Percentiles rank a stretch among this genome's conserved stretches.
Evolutionary conservation across 192 early-diverging fungal species (phyloP).

Genomic region (Backusella tuberculispora): DNA sequence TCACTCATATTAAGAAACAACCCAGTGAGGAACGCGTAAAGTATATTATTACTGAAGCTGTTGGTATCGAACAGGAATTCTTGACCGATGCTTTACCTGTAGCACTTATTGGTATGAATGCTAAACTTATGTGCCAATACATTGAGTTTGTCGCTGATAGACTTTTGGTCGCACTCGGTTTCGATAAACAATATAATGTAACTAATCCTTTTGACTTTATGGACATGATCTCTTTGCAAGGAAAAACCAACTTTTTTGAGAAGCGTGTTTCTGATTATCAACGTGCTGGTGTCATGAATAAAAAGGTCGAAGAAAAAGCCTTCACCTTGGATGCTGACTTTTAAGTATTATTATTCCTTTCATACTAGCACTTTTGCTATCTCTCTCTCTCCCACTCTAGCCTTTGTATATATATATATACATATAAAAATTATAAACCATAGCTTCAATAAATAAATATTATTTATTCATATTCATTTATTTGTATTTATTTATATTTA

Average conservation of each 20-base stretch:
- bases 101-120: conserved; percentile 95
- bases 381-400: not conserved
- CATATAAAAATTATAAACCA: not conserved
- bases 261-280: conserved; percentile 96
- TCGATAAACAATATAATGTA: conserved; percentile 81
- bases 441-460: not conserved
- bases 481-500: no score
- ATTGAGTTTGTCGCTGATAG: conserved; percentile 99
- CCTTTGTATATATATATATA: not conserved
- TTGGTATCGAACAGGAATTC: conserved; percentile 94
- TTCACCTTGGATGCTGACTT: conserved; percentile 85
- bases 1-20: conserved; percentile 77
- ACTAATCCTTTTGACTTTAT: conserved; percentile 98
- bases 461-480: not conserved
- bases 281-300: conserved; percentile 85
- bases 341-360: conserved; percentile 40
- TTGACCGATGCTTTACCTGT: conserved; percentile 90
- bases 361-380: not conserved
- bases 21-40: conserved; percentile 66
- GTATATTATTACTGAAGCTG: conserved; percentile 85
- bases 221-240: conserved; percentile 97
- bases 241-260: conserved; percentile 99
- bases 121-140: conserved; percentile 91
- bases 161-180: conserved; percentile 86
- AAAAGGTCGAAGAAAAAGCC: conserved; percentile 60